Percentiles rank a stretch among this genome's conserved stretches.
Conservation (phyloP, 441 rosid species). For the Populus hybrid region DNA sequence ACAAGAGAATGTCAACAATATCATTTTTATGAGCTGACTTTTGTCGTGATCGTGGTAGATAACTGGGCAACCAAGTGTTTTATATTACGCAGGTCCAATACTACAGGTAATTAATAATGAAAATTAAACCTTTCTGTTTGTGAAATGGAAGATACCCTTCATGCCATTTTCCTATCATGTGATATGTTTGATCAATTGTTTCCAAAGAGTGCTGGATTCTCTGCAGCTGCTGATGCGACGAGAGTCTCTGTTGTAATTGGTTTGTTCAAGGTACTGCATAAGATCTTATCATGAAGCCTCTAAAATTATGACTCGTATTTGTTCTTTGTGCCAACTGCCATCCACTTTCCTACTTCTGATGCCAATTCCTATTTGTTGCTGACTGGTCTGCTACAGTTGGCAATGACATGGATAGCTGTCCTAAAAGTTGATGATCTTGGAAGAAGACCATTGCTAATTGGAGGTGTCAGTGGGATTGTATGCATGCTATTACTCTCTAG, state of each 20-base stretch:
- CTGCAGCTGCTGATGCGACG: slow-evolving; percentile 97
- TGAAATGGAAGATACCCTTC: neutral
- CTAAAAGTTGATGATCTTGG: slow-evolving; percentile 94
- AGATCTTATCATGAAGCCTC: neutral
- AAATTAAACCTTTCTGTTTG: slow-evolving; percentile 15
- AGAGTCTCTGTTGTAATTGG: slow-evolving; percentile 91
- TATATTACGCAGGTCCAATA: slow-evolving; percentile 93
- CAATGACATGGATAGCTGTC: slow-evolving; percentile 93
- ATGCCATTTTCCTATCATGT: slow-evolving; percentile 4
- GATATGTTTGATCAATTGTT: slow-evolving; percentile 20
- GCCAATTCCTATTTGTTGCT: slow-evolving; percentile 9
- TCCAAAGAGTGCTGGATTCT: slow-evolving; percentile 90
- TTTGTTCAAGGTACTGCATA: slow-evolving; percentile 66
- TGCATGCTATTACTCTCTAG: slow-evolving; percentile 25
- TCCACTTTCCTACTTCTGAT: slow-evolving; percentile 9
- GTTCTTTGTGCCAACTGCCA: neutral
- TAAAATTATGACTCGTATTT: neutral
- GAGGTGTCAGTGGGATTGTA: slow-evolving; percentile 94
- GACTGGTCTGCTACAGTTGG: slow-evolving; percentile 42
- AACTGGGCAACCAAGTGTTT: slow-evolving; percentile 98
- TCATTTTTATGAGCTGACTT: slow-evolving; percentile 20
- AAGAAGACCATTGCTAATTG: slow-evolving; percentile 88
- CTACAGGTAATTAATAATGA: slow-evolving; percentile 69
- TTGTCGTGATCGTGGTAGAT: slow-evolving; percentile 50
- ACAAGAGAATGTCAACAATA: neutral